Percentiles rank a stretch among this genome's conserved stretches.
Conservation (phyloP, 495 filamentous ascomycete species). For the Oidiodendron maius region DNA sequence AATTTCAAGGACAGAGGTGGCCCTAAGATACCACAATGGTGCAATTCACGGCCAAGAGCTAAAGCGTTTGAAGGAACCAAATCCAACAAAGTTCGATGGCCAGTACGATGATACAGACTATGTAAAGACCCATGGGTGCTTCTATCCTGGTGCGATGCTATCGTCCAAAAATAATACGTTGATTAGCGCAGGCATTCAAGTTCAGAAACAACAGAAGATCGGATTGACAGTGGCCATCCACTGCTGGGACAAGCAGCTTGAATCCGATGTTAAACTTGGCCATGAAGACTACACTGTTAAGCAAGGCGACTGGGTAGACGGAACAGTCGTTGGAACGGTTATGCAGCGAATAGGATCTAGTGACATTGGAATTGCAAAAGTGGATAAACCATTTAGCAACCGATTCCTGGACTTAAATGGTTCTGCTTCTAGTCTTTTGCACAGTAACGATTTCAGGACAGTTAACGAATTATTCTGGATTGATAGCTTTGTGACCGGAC, state of each 20-base stretch:
- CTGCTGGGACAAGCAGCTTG: background rate
- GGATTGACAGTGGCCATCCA: background rate
- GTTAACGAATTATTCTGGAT: background rate
- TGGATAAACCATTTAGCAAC: background rate
- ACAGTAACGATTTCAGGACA: background rate
- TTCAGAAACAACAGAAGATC: background rate
- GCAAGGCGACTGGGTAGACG: too few relatives aligned
- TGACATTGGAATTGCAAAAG: background rate
- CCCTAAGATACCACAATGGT: background rate
- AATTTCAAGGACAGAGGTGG: background rate
- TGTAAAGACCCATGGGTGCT: background rate
- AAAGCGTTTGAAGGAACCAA: background rate
- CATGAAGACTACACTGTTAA: background rate
- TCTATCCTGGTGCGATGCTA: background rate
- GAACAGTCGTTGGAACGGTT: background rate
- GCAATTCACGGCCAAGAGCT: background rate
- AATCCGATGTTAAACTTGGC: background rate
- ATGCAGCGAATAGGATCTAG: background rate
- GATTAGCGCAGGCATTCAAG: background rate
- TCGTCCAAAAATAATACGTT: background rate
- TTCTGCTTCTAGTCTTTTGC: background rate
- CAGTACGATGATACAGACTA: background rate
- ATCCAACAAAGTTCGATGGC: background rate
- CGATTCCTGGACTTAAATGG: background rate
- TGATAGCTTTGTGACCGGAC: background rate